Base-by-base conservation (phyloP, 1,284 basidiomycete species). In the Leccinum pallidistipes region DNA sequence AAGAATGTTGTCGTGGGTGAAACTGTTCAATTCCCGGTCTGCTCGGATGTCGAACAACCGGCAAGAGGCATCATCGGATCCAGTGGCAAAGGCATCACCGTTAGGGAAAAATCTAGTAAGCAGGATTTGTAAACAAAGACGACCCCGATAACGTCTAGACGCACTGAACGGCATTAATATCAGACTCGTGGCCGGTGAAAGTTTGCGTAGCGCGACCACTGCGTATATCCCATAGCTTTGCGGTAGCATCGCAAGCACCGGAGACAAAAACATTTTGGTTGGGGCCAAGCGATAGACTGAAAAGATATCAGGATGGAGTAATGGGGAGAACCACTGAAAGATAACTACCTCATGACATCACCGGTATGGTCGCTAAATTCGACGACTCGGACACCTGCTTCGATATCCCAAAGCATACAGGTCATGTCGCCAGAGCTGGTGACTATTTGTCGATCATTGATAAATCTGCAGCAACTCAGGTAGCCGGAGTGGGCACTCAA, bases 401-500 rank as follows among this genome's bases (percentile, higher is more conserved):
- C 96, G 66, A 99, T 94, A 78, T 99, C 97, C 97, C 97, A 99
- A 45, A 98, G 85, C 95, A 99, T 98, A 77, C 97, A 98, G 47
- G 95, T 97, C 96, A 98, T 99, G 78, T 99, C 97, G 63, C 97
- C 97, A 18, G 95, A 98, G 66, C 88, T 91, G 32, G 97, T 99
- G 64, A 99, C 88, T 71, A 99, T 98, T 83, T 99, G 95, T 63
- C 96, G 86, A 79, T 99, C 97, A 74, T 94, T 98, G 81, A 98
- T 88, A 82, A 99, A 99, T 49, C 97, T 90, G 80, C 97, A 98
- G 83, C 97, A 98, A 70, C 89, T 92, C 68, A 99, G 88, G 77
- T 99, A 99, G 36, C 97, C 97, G 16, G 95, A 96, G 78, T 99
- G 97, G 34, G 96, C 97, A 78, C 91, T 92, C 60, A 99, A 81